Conservation (phyloP, 2,329 filamentous ascomycete species). For the Ceratocystiopsis sp. region DNA sequence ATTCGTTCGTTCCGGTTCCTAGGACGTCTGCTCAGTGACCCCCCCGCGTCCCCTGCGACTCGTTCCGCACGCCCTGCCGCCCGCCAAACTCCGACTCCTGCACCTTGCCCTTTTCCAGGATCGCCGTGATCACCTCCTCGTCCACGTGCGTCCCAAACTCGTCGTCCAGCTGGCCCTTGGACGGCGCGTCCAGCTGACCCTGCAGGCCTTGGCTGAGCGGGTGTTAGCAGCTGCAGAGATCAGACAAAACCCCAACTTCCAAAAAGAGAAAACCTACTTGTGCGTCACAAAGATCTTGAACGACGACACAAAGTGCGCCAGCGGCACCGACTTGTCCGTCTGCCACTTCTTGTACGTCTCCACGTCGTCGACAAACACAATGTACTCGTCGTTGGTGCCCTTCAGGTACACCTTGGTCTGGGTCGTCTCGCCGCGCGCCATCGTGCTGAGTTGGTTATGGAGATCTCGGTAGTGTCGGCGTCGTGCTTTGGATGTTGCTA, state of each 20-base stretch:
- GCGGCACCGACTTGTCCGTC: conserved; percentile 57
- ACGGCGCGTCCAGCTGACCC: conserved; percentile 59
- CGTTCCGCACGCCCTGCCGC: conserved; percentile 36
- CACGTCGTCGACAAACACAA: conserved; percentile 41
- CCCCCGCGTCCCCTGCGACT: conserved; percentile 27
- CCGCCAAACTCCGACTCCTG: conserved; percentile 42
- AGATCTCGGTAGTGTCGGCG: conserved; percentile 1
- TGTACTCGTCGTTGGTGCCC: conserved; percentile 44
- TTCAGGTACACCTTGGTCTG: conserved; percentile 76
- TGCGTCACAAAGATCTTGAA: conserved; percentile 86
- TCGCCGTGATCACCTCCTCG: conserved; percentile 67
- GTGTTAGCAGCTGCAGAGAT: not conserved
- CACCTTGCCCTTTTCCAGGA: conserved; percentile 57
- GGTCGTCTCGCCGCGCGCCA: conserved; percentile 54
- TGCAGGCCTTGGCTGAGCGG: conserved; percentile 61
- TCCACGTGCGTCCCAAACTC: conserved; percentile 74
- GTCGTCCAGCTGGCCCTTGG: conserved; percentile 56
- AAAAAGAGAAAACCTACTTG: conserved; percentile 42
- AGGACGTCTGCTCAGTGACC: conserved; percentile 13
- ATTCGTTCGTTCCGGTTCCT: too few relatives aligned
- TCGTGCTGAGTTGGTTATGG: conserved; percentile 21
- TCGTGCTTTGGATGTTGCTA: not conserved
- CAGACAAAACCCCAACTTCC: too few relatives aligned
- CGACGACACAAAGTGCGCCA: conserved; percentile 69
- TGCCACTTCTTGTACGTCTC: conserved; percentile 66